Evolutionary conservation across 345 rosid species (phyloP).

Genomic region (Eucalyptus shirleyi): DNA sequence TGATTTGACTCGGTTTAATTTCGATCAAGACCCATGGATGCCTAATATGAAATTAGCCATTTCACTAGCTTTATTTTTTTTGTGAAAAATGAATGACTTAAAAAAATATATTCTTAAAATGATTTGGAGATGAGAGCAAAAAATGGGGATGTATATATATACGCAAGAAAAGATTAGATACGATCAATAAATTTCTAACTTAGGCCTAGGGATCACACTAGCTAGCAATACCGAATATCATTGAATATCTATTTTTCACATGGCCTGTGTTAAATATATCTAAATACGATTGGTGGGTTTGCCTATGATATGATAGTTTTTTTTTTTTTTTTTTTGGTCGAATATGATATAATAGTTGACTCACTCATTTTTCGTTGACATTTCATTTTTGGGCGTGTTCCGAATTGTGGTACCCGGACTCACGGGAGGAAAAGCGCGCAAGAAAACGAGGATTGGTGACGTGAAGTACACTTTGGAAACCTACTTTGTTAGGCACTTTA

Average conservation of each 20-base stretch:
- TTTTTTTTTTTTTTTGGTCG: no score
- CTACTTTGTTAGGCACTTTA: not conserved
- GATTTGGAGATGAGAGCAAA: not conserved
- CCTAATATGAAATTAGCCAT: not conserved
- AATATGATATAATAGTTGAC: not conserved
- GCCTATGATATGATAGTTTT: not conserved
- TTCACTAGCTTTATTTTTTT: no score
- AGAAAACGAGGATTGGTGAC: not conserved
- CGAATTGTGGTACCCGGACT: not conserved
- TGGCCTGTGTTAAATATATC: not conserved
- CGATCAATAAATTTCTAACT: not conserved
- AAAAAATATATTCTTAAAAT: no score
- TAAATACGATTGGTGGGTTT: not conserved
- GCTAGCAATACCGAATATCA: not conserved
- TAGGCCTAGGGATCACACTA: not conserved
- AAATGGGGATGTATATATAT: not conserved
- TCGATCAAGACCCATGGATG: not conserved
- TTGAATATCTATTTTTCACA: not conserved
- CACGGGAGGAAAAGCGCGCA: not conserved
- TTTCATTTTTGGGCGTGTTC: not conserved
- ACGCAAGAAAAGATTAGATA: not conserved
- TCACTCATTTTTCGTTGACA: not conserved
- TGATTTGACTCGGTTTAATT: not conserved
- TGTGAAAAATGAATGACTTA: no score
- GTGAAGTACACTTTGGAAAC: not conserved